Conservation (phyloP, 1,284 basidiomycete genomes). For the Thelephora terrestris region DNA sequence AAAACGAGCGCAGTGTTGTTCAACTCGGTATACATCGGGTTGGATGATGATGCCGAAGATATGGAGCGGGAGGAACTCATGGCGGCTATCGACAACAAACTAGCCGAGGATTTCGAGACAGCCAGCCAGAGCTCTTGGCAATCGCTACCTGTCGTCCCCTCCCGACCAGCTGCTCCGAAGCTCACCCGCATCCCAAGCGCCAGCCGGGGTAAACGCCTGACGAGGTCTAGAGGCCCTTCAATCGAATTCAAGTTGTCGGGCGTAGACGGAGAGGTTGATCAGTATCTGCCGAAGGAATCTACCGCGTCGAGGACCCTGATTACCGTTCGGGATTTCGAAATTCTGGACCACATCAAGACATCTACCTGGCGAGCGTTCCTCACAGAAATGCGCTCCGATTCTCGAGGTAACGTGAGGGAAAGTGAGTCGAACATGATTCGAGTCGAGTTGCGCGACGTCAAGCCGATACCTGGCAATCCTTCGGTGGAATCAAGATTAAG, state of each 20-base stretch:
- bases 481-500: conserved; percentile 76
- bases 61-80: conserved; percentile 71
- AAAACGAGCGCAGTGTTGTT: conserved; percentile 75
- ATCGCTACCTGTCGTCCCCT: conserved; percentile 43
- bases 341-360: conserved; percentile 95
- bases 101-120: conserved; percentile 67
- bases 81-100: conserved; percentile 85
- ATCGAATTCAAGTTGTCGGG: conserved; percentile 79
- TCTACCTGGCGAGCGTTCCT: conserved; percentile 98
- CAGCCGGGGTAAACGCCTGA: conserved; percentile 51
- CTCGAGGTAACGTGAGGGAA: conserved; percentile 78
- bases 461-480: conserved; percentile 53
- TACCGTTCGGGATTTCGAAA: conserved; percentile 69
- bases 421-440: conserved; percentile 91
- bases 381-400: conserved; percentile 74
- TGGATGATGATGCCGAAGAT: conserved; percentile 62
- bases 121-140: conserved; percentile 81
- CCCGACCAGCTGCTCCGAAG: conserved; percentile 27
- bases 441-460: conserved; percentile 68
- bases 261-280: conserved; percentile 56
- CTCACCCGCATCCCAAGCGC: conserved; percentile 30
- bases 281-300: conserved; percentile 46
- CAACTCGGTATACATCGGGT: conserved; percentile 88
- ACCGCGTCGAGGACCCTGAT: conserved; percentile 58
- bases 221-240: conserved; percentile 68